Percentiles rank a stretch among this genome's conserved stretches.
Conservation (phyloP, 2,329 filamentous ascomycete species). For the Cladosporium austrohemisphaericum region DNA sequence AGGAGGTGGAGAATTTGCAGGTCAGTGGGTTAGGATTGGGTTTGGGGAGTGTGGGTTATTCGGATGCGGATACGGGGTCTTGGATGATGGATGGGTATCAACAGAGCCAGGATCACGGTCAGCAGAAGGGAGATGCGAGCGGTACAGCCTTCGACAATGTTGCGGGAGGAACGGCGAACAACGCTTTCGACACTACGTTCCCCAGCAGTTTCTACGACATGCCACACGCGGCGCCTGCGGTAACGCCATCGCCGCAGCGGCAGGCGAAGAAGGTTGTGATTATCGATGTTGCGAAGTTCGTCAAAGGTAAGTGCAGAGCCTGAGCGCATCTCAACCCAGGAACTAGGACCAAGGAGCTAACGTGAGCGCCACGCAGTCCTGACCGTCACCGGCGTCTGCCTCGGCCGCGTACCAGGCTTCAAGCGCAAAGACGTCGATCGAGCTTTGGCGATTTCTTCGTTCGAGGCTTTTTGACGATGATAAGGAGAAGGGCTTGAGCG, state of each 20-base stretch:
- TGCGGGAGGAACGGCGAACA: too few species aligned
- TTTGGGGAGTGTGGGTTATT: constrained; percentile 23
- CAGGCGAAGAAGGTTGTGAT: constrained; percentile 36
- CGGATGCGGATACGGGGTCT: constrained; percentile 22
- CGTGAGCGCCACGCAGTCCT: constrained; percentile 22
- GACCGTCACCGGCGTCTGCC: constrained; percentile 38
- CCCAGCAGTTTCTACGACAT: not conserved
- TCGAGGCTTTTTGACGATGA: constrained; percentile 20
- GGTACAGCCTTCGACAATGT: too few species aligned
- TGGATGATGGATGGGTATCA: constrained; percentile 22
- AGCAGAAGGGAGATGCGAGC: too few species aligned
- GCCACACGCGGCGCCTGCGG: not conserved
- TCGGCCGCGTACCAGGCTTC: constrained; percentile 45
- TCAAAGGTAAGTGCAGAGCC: constrained; percentile 38
- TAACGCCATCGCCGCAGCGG: constrained; percentile 4
- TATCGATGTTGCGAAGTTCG: constrained; percentile 42
- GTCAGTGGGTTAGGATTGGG: constrained; percentile 1
- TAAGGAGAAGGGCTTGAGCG: too few species aligned
- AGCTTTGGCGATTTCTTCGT: constrained; percentile 33
- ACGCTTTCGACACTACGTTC: not conserved
- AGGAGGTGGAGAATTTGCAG: constrained; percentile 8
- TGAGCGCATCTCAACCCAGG: not conserved
- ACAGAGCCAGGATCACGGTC: not conserved
- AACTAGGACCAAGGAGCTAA: not conserved
- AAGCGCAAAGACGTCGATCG: constrained; percentile 41